Conservation (phyloP, 2,329 filamentous ascomycete species). For the Aspergillus sergii region DNA sequence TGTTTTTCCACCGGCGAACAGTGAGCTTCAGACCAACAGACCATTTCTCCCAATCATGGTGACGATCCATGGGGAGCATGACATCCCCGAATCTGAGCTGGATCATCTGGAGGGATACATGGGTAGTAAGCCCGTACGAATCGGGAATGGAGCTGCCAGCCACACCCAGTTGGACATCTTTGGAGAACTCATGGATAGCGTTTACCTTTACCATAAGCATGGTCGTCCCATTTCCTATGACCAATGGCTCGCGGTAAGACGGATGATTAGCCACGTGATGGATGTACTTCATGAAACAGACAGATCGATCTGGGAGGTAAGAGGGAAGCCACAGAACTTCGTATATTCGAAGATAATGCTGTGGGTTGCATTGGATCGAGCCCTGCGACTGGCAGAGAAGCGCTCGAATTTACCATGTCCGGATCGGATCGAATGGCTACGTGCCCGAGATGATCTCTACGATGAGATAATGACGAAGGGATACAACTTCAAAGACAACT, state of each 20-base stretch:
- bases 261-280: conserved; percentile 51
- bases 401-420: conserved; percentile 71
- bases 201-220: conserved; percentile 79
- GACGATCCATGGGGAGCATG: neutral
- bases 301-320: conserved; percentile 29
- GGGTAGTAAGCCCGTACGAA: neutral
- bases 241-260: conserved; percentile 70
- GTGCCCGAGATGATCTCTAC: conserved; percentile 67
- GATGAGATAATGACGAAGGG: conserved; percentile 79
- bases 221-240: conserved; percentile 77
- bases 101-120: neutral
- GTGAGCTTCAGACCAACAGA: conserved; percentile 48
- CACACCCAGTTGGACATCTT: conserved; percentile 72
- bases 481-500: conserved; percentile 69
- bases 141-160: neutral
- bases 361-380: conserved; percentile 79
- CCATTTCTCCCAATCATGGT: neutral
- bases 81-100: neutral
- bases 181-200: conserved; percentile 74
- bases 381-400: conserved; percentile 73
- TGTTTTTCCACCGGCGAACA: conserved; percentile 52
- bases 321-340: conserved; percentile 59
- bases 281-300: neutral
- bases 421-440: conserved; percentile 67
- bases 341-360: conserved; percentile 83